Evolutionary conservation across 2,329 filamentous ascomycete genomes (phyloP).

Genomic region (Hysterium pulicare): DNA sequence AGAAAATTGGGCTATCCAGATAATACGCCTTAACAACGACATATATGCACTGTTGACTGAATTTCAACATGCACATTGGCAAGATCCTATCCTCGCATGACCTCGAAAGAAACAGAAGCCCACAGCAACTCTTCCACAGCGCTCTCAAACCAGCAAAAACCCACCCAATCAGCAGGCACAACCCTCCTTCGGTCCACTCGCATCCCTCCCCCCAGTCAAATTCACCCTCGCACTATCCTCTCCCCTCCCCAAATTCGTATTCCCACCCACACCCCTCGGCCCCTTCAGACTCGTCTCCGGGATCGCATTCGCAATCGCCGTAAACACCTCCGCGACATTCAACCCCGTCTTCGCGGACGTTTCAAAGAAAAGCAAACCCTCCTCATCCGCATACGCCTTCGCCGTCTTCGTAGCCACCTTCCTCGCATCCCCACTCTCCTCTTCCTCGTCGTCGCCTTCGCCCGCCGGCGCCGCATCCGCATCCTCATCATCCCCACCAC

Average conservation of each 20-base stretch:
- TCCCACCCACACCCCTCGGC: constrained; percentile 62
- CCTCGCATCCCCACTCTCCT: constrained; percentile 69
- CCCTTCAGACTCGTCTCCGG: constrained; percentile 95
- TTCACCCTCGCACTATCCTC: constrained; percentile 75
- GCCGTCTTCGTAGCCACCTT: constrained; percentile 91
- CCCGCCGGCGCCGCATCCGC: constrained; percentile 47
- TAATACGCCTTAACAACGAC: too few relatives aligned
- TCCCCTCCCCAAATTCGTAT: constrained; percentile 54
- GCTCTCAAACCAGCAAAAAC: too few relatives aligned
- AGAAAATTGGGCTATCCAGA: background rate
- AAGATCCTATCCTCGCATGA: too few relatives aligned
- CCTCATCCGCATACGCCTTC: constrained; percentile 89
- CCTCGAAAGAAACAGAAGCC: too few relatives aligned
- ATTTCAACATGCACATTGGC: too few relatives aligned
- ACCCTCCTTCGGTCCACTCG: constrained; percentile 78
- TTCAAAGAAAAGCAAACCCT: constrained; percentile 92
- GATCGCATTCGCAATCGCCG: constrained; percentile 95
- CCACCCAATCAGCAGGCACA: constrained; percentile 82
- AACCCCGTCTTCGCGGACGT: constrained; percentile 95
- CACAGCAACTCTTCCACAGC: too few relatives aligned
- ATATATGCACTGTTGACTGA: too few relatives aligned
- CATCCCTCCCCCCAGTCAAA: constrained; percentile 64
- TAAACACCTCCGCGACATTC: constrained; percentile 95
- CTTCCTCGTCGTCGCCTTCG: constrained; percentile 53
- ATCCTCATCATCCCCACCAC: constrained; percentile 49